These are phyloP conservation scores for Cucurbita argyrosperma DNA, from an alignment of 306 rosid species.

Conservation along the genomic window DNA sequence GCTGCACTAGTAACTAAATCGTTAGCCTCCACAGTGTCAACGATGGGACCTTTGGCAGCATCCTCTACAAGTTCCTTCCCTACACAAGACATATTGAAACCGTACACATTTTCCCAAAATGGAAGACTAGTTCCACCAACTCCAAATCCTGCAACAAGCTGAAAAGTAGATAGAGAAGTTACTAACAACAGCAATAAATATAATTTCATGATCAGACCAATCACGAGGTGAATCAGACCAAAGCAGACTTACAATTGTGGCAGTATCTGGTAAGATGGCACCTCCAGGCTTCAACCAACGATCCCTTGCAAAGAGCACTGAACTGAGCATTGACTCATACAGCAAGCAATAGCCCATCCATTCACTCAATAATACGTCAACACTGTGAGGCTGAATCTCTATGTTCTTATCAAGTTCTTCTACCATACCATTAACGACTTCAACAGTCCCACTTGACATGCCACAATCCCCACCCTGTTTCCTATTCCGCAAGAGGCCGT, in stretches of 20 bases:
- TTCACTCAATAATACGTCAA: slow-evolving; percentile 80
- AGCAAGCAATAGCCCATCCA: slow-evolving; percentile 98
- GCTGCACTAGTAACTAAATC: slow-evolving; percentile 62
- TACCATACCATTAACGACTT: slow-evolving; percentile 73
- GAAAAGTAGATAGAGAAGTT: slow-evolving; percentile 2
- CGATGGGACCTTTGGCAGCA: slow-evolving; percentile 67
- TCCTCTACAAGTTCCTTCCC: slow-evolving; percentile 69
- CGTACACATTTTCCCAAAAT: slow-evolving; percentile 79
- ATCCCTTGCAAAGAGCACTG: slow-evolving; percentile 85
- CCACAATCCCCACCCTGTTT: slow-evolving; percentile 20
- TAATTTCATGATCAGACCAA: neutral
- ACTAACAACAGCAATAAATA: neutral
- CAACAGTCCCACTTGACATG: slow-evolving; percentile 34
- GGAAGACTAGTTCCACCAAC: slow-evolving; percentile 80
- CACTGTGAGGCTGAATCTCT: slow-evolving; percentile 58
- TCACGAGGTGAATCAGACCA: neutral
- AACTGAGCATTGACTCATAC: slow-evolving; percentile 88
- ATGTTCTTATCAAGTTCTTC: slow-evolving; percentile 55
- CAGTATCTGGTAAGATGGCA: slow-evolving; percentile 86
- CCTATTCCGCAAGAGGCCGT: slow-evolving; percentile 33
- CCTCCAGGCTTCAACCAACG: slow-evolving; percentile 89
- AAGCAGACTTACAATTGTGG: slow-evolving; percentile 63
- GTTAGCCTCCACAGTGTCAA: slow-evolving; percentile 51
- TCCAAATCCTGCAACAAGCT: slow-evolving; percentile 97
- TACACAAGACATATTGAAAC: slow-evolving; percentile 65